Percentiles rank a stretch among this genome's conserved stretches.
Evolutionary conservation across 2,329 filamentous ascomycete species (phyloP).

Genomic region (Herpotrichia juniperi): DNA sequence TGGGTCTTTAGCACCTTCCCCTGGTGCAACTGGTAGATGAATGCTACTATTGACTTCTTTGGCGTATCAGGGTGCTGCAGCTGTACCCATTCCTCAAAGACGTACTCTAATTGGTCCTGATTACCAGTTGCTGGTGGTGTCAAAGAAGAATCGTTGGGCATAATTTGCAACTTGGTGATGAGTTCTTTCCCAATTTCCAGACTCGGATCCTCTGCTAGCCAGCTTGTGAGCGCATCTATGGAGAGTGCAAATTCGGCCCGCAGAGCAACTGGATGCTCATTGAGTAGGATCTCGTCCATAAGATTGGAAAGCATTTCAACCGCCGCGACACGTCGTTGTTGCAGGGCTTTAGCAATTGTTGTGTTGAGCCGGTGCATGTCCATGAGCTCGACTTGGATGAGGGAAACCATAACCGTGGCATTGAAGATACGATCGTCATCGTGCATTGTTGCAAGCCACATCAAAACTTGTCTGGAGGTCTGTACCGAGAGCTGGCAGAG

Average conservation of each 20-base stretch:
- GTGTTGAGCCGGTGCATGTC: slow-evolving; percentile 65
- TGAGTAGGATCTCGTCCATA: slow-evolving; percentile 78
- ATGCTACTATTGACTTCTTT: slow-evolving; percentile 73
- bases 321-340: slow-evolving; percentile 72
- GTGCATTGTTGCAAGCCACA: slow-evolving; percentile 58
- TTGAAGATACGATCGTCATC: slow-evolving; percentile 67
- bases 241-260: slow-evolving; percentile 87
- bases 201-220: slow-evolving; percentile 76
- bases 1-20: slow-evolving; percentile 73
- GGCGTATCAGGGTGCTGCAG: slow-evolving; percentile 78
- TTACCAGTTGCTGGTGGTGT: slow-evolving; percentile 65
- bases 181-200: slow-evolving; percentile 72
- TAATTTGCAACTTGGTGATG: slow-evolving; percentile 67
- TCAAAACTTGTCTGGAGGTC: slow-evolving; percentile 60
- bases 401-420: slow-evolving; percentile 63
- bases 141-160: slow-evolving; percentile 59
- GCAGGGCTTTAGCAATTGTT: slow-evolving; percentile 74
- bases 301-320: slow-evolving; percentile 82
- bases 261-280: slow-evolving; percentile 76
- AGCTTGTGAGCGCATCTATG: slow-evolving; percentile 79
- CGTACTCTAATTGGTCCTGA: slow-evolving; percentile 87
- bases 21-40: slow-evolving; percentile 83
- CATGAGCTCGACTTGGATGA: slow-evolving; percentile 65
- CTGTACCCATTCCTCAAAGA: slow-evolving; percentile 94
- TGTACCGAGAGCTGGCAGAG: slow-evolving; percentile 66